These are phyloP conservation scores for Prorocentrum cordatum DNA, from an alignment of 169 alveolate species.

Conservation along the genomic window DNA sequence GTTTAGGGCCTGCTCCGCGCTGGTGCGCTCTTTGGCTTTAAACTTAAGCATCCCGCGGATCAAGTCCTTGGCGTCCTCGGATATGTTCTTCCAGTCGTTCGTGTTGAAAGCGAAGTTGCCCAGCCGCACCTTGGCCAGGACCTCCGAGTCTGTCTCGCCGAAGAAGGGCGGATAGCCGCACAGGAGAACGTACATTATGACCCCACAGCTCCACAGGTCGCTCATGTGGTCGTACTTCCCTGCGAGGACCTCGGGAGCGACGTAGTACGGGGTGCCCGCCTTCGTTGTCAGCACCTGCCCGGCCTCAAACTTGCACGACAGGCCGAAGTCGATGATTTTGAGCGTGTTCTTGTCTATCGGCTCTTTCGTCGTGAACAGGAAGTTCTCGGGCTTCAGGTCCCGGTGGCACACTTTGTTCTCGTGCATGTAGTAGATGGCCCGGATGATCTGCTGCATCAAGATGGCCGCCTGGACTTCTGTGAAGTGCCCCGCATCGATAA, in stretches of 20 bases:
- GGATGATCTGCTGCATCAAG: slow-evolving; percentile 77
- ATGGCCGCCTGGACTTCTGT: slow-evolving; percentile 80
- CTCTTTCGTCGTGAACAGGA: slow-evolving; percentile 76
- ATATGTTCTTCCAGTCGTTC: slow-evolving; percentile 75
- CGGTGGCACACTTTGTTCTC: slow-evolving; percentile 80
- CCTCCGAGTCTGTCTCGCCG: slow-evolving; percentile 82
- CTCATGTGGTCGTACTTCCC: slow-evolving; percentile 78
- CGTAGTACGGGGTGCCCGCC: slow-evolving; percentile 80
- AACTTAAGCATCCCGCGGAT: slow-evolving; percentile 69
- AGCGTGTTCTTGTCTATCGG: slow-evolving; percentile 71
- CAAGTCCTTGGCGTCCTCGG: slow-evolving; percentile 74
- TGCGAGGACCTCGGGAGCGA: slow-evolving; percentile 81
- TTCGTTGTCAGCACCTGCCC: slow-evolving; percentile 16
- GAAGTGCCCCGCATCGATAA: slow-evolving; percentile 83
- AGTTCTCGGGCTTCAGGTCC: slow-evolving; percentile 86
- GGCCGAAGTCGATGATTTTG: slow-evolving; percentile 86
- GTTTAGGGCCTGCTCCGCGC: slow-evolving; percentile 72
- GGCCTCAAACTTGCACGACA: slow-evolving; percentile 74
- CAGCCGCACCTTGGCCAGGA: slow-evolving; percentile 73
- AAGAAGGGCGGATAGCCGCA: slow-evolving; percentile 86
- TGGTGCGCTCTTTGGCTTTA: slow-evolving; percentile 70
- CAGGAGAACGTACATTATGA: slow-evolving; percentile 83
- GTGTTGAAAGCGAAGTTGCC: slow-evolving; percentile 80
- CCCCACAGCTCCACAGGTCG: too few species aligned
- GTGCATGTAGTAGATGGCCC: slow-evolving; percentile 79